Evolutionary conservation across 78 protist species (phyloP), one percentile per base, ranked within the genome.

Genomic region (Dictyostelium intermedium): DNA sequence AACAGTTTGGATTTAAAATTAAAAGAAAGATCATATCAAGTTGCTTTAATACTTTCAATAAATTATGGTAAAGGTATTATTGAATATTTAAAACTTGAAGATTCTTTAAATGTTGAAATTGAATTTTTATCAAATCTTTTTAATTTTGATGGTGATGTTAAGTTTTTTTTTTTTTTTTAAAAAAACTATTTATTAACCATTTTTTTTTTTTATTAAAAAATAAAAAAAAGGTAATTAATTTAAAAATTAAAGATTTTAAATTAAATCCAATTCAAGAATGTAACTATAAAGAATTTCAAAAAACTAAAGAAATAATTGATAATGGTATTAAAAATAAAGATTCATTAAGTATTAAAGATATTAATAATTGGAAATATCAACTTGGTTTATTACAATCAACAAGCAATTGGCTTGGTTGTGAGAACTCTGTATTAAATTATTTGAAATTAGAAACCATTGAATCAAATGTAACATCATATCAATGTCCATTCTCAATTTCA

Each of bases 1-100:
- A 63, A 3, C 10, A 37, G 50, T 39, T 27, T 11, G 7, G 1
- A 41, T 23, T 79, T 63, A 32, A 34, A 27, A n/a, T 27, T 69
- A n/a, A 69, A 69, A 69, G 20, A 7, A 27, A 69, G 11, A 69
- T 69, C 53, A 2, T 87, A 79, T 63, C 93, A 87, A 66, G 66
- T 87, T 41, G 85, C 69, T 4, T 5, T 78, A 9, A 78, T 78
- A 27, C 16, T n/a, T 8, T 69, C 76, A 69, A 69, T 69, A 3
- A 69, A 69, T 30, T 69, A 69, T 69, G 76, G 76, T 27, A 69
- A 69, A 11, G 76, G 76, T 69, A 69, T 69, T 5, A 69, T 27
- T 13, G 76, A 69, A 69, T 69, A 69, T 78, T 43, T 78, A 16
- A 43, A 37, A 11, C 32, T 43, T 43, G n/a, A 78, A 34, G 63